Evolutionary conservation across 1,284 basidiomycete species (phyloP), one percentile per base, ranked within the genome.

Genomic region (Ustilago hordei): DNA sequence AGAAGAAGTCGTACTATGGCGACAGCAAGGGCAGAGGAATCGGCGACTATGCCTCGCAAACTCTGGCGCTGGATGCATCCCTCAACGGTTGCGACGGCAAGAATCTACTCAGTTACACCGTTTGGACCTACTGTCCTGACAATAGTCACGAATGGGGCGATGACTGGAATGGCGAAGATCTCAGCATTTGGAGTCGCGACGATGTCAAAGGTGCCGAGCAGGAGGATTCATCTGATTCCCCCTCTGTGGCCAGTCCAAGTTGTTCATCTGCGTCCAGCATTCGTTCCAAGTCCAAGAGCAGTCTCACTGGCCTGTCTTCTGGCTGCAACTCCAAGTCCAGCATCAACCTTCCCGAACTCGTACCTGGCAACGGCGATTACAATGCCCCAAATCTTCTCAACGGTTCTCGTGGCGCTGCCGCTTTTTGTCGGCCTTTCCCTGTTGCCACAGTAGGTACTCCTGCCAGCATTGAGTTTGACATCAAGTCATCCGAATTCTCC

Each of bases 111-210:
- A 95, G 90, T 85, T 98, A 91, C 85, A 94, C 95, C 17, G 86
- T 95, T 8, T 98, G 96, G 96, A 95, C 91, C 32, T 98, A 98
- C 84, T 92, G 92, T 62, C 89, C 94, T 0, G 87, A 89, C 77
- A 88, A 89, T 83, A 90, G 89, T 31, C 95, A 98, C 85, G 87
- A 90, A 82, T 98, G 94, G 94, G 95, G 95, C 19, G 96, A 98
- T 85, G 91, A 91, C 2, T 99, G 95, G 95, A 95, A 98, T 85
- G 91, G 94, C 86, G 96, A 99, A 87, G 96, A 98, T 87, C 87
- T 98, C 64, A 95, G 93, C 62, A 70, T 88, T 71, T 98, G 93
- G 94, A 92, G 92, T 78, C 78, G 85, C 2, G 94, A 96, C 82
- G 95, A 96, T 84, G 78, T 87, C 84, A 79, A 86, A 79, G 86